Conservation (phyloP, 208 protist species). For the Zelonia costaricensis region DNA sequence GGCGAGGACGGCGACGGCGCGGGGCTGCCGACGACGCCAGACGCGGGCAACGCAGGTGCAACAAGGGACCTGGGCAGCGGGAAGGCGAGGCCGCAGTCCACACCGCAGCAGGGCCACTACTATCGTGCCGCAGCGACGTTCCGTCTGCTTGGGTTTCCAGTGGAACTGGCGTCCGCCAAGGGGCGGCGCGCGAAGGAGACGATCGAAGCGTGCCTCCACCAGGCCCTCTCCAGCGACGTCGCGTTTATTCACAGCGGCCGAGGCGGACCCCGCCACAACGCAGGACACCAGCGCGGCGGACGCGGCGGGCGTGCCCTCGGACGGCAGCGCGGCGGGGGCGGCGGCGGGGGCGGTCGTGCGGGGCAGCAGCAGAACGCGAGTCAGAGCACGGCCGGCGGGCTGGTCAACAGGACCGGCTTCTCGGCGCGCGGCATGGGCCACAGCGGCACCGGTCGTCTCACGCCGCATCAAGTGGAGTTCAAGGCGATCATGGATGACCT, state of each 20-base stretch:
- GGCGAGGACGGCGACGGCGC: slow-evolving; percentile 1
- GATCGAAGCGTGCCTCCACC: slow-evolving; percentile 60
- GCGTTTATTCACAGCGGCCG: slow-evolving; percentile 52
- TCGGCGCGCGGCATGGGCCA: neutral
- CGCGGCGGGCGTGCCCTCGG: neutral
- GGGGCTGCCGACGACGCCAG: too few relatives aligned
- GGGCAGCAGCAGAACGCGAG: slow-evolving; percentile 14
- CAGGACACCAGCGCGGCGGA: neutral
- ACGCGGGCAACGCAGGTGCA: neutral
- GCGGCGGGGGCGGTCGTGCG: slow-evolving; percentile 1
- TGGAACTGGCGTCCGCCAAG: slow-evolving; percentile 76
- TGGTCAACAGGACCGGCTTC: neutral
- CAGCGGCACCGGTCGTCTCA: slow-evolving; percentile 13
- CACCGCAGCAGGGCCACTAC: slow-evolving; percentile 20
- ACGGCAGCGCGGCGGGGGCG: slow-evolving; percentile 3
- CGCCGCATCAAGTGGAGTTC: slow-evolving; percentile 71
- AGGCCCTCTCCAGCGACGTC: slow-evolving; percentile 80
- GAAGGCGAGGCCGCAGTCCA: too few relatives aligned
- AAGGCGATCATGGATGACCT: slow-evolving; percentile 78
- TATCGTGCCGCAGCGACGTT: slow-evolving; percentile 83
- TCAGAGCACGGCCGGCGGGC: neutral
- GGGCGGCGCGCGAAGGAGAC: slow-evolving; percentile 39
- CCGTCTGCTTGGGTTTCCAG: slow-evolving; percentile 77
- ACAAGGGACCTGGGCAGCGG: slow-evolving; percentile 1
- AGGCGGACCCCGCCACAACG: neutral